phyloP scores from a whole-genome alignment of 192 early-diverging fungal genomes.

The Coemansia interrupta region DNA sequence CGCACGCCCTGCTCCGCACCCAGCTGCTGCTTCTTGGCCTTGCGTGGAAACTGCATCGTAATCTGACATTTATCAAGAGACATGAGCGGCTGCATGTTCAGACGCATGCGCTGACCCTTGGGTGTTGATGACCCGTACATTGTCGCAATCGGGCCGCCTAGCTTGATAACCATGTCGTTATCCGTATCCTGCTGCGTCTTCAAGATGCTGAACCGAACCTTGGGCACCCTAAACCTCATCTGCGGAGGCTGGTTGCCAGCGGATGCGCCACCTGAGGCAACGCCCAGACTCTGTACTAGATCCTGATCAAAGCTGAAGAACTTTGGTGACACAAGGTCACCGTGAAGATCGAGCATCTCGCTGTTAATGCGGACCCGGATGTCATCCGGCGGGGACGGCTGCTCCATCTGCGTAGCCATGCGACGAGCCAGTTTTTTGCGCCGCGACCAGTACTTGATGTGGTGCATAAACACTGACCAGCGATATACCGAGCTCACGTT shows the following conservation, averaged over 20 bases:
- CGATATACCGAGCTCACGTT: constrained; percentile 45
- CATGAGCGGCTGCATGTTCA: constrained; percentile 34
- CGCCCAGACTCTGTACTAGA: constrained; percentile 14
- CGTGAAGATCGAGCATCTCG: constrained; percentile 35
- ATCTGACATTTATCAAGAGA: constrained; percentile 30
- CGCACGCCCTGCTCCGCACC: constrained; percentile 39
- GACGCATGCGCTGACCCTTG: constrained; percentile 16
- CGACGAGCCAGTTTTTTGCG: constrained; percentile 39
- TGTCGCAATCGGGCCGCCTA: constrained; percentile 34
- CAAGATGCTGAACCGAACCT: constrained; percentile 21
- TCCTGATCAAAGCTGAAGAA: constrained; percentile 35
- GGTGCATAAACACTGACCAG: constrained; percentile 51
- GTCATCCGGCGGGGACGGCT: constrained; percentile 32
- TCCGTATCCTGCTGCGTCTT: constrained; percentile 25
- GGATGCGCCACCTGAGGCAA: neutral
- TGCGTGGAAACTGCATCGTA: constrained; percentile 28
- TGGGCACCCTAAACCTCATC: constrained; percentile 41
- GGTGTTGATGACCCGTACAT: constrained; percentile 43
- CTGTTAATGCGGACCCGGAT: constrained; percentile 34
- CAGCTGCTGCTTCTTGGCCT: constrained; percentile 29
- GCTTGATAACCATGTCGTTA: constrained; percentile 20
- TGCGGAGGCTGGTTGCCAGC: constrained; percentile 16
- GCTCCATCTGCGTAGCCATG: constrained; percentile 29
- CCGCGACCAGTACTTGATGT: constrained; percentile 46
- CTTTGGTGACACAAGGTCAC: constrained; percentile 35